Base-by-base conservation (phyloP, 768 basidiomycete species). In the Lentinula sp. region DNA sequence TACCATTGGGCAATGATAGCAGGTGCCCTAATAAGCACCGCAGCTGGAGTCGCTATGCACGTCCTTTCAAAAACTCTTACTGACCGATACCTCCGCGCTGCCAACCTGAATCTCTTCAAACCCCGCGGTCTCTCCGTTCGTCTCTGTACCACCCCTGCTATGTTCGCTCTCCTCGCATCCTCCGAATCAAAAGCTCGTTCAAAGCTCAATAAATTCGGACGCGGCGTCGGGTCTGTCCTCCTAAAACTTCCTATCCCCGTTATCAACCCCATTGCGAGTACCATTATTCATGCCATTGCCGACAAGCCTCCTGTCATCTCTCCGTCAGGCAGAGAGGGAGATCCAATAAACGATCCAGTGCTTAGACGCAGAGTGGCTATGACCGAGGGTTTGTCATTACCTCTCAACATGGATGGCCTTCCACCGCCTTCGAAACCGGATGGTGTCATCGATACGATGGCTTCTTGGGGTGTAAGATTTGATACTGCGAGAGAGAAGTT, bases 111-210 rank as follows among this genome's bases (percentile, higher is more conserved):
- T 5, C 61, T 63, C 31, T 70, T 70, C 59, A 57, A 64, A 13
- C 69, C 69, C 15, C 66, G 66, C 37, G 69, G 69, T 35, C 62
- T 70, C 13, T 62, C 60, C 2, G 69, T 67, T 32, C 68, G 68
- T 35, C 51, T 70, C 43, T 69, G 66, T 54, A 68, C 65, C 16
- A 62, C 68, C 2, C 59, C 65, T 1, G 69, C 67, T 37, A 64
- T 70, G 69, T 61, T 67, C 16, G 61, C 63, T 9, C 62, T 67
- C 56, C 32, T 51, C 13, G 35, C 57, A 16, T 55, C 63, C 0
- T 48, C 60, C 37, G 45, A 61, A 52, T 35, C 59, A 16, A 39
- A 52, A 21, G 16, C 42, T 28, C 32, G 23, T 28, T 34, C 66
- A 4, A 63, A 64, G 18, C 49, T 64, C 16, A 62, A 60, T 31